phyloP scores from a whole-genome alignment of 1,284 basidiomycete species.

The Rhodotorula sp. region DNA sequence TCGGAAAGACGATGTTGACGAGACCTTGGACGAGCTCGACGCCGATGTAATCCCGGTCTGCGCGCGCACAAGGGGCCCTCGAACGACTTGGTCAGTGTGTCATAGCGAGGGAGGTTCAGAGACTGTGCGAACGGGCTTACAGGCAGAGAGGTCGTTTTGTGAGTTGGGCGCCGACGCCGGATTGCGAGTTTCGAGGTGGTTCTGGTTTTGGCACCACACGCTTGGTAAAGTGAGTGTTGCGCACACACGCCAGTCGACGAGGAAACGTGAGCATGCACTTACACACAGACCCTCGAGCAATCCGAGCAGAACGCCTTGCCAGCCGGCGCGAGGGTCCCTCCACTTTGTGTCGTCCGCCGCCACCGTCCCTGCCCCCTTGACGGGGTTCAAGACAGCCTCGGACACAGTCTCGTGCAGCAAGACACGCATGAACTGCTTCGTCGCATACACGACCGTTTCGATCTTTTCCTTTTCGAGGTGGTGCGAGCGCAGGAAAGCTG shows the following conservation, averaged over 20 bases:
- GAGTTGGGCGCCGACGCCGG: neutral
- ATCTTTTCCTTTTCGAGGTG: neutral
- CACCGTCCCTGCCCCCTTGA: too few relatives aligned
- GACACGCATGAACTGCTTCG: neutral
- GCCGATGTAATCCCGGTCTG: slow-evolving; percentile 14
- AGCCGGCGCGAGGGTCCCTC: neutral
- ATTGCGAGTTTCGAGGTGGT: slow-evolving; percentile 2
- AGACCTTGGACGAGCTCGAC: neutral
- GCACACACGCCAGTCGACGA: too few relatives aligned
- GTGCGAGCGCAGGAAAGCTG: neutral
- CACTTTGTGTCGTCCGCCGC: neutral
- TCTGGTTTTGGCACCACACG: neutral
- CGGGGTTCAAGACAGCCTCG: too few relatives aligned
- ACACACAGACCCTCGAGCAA: neutral
- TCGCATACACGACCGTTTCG: neutral
- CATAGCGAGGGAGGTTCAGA: neutral
- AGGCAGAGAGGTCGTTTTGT: slow-evolving; percentile 3
- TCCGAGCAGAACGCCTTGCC: neutral
- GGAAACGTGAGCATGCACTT: neutral
- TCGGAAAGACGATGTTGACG: slow-evolving; percentile 7
- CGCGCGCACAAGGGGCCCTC: too few relatives aligned
- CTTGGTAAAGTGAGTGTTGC: too few relatives aligned
- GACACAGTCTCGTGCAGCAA: neutral
- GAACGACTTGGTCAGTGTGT: neutral
- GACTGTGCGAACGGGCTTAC: neutral